phyloP scores from a whole-genome alignment of 1,284 basidiomycete species.

The Sphaerobolus stellatus region DNA sequence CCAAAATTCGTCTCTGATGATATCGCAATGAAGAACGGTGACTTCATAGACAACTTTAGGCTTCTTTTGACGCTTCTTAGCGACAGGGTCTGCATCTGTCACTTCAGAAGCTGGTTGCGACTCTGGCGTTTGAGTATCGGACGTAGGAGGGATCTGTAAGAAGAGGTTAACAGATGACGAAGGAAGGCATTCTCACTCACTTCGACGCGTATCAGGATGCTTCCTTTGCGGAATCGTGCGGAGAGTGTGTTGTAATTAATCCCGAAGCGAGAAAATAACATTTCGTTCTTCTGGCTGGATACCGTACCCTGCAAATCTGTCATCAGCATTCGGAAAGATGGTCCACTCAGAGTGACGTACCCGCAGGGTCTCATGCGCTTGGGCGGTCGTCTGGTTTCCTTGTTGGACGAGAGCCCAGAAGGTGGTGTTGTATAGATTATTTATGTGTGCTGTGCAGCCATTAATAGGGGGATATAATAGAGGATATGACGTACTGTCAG shows the following conservation, averaged over 20 bases:
- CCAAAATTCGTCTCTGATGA: constrained; percentile 86
- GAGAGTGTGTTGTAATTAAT: constrained; percentile 88
- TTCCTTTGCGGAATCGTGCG: constrained; percentile 83
- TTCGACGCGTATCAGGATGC: constrained; percentile 71
- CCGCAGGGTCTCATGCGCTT: constrained; percentile 79
- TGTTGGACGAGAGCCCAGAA: constrained; percentile 94
- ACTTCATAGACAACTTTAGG: constrained; percentile 42
- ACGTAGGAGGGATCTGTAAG: constrained; percentile 11
- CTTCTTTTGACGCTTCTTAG: constrained; percentile 27
- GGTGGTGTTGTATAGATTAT: constrained; percentile 94
- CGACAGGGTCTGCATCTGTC: constrained; percentile 5
- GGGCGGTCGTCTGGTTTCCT: constrained; percentile 70
- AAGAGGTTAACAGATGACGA: neutral
- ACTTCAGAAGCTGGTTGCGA: constrained; percentile 4
- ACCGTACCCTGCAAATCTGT: constrained; percentile 87
- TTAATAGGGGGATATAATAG: constrained; percentile 15
- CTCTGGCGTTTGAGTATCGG: constrained; percentile 1
- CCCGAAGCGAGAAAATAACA: constrained; percentile 77
- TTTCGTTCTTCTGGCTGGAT: constrained; percentile 88
- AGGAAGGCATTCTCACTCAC: constrained; percentile 19
- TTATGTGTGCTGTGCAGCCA: constrained; percentile 80
- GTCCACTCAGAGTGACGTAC: constrained; percentile 37
- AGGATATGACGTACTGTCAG: constrained; percentile 71
- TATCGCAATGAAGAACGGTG: constrained; percentile 73
- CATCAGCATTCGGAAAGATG: constrained; percentile 10